These are phyloP conservation scores for Calonectria fujianensis DNA, from an alignment of 2,329 filamentous ascomycete species.

Conservation along the genomic window DNA sequence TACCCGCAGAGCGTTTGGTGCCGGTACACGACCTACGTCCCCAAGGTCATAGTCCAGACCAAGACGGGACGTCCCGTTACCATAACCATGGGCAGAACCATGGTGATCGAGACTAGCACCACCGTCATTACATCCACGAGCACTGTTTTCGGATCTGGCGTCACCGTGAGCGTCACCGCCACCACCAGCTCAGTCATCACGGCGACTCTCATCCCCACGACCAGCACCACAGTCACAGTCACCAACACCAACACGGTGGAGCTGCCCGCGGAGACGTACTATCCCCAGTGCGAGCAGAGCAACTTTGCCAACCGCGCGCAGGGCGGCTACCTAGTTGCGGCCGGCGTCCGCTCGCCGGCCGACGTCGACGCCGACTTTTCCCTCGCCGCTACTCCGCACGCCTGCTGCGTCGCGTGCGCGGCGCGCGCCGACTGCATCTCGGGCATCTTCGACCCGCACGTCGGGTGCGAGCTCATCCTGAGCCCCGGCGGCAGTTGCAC, in stretches of 20 bases:
- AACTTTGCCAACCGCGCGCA: not conserved
- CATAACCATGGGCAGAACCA: not conserved
- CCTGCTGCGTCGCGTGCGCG: not conserved
- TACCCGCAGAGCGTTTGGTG: not conserved
- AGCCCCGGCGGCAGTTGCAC: not conserved
- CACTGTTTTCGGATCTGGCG: not conserved
- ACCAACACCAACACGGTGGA: not conserved
- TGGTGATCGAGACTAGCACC: not conserved
- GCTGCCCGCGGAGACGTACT: not conserved
- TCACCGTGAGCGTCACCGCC: not conserved
- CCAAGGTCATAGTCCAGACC: not conserved
- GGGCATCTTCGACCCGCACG: not conserved
- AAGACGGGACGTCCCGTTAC: not conserved
- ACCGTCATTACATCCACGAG: not conserved
- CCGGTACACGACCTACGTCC: not conserved
- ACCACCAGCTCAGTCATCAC: not conserved
- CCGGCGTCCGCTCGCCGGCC: not conserved
- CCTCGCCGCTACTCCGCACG: not conserved
- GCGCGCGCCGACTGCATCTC: not conserved
- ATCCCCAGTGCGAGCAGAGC: not conserved
- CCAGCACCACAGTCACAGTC: not conserved
- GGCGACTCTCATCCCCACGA: not conserved
- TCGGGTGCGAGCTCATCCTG: not conserved
- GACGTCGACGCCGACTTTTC: not conserved
- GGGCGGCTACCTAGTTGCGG: not conserved